Percentiles rank a stretch among this genome's conserved stretches.
Evolutionary conservation across 371 early-diverging fungal genomes (phyloP).

Genomic region (Neoconidiobolus thromboides): DNA sequence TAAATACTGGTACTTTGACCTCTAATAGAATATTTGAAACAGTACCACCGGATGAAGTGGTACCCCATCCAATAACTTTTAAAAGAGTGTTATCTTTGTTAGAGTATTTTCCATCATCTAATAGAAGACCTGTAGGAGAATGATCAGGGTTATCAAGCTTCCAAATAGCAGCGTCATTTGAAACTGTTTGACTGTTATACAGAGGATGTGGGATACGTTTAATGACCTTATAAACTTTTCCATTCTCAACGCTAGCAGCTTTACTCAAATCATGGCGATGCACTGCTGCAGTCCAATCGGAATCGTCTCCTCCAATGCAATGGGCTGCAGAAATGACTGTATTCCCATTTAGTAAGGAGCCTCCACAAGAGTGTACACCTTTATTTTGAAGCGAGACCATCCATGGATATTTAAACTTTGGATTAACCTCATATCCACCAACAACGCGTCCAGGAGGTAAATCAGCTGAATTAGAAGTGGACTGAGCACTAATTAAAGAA

Average conservation of each 20-base stretch:
- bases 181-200: not conserved
- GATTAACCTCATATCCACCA: constrained; percentile 2
- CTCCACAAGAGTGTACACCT: constrained; percentile 4
- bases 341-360: constrained; percentile 1
- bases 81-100: not conserved
- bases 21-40: not conserved
- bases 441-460: not conserved
- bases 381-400: constrained; percentile 1
- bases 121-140: not conserved
- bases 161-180: constrained; percentile 1
- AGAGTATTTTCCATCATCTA: not conserved
- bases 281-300: not conserved
- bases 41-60: not conserved
- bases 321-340: constrained; percentile 7
- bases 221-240: not conserved
- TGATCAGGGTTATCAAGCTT: not conserved
- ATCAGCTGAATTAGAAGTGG: no score
- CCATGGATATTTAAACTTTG: not conserved
- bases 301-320: not conserved
- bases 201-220: not conserved
- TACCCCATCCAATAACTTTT: constrained; percentile 4
- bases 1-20: constrained; percentile 1
- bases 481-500: no score
- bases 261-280: constrained; percentile 3
- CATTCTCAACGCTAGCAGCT: not conserved